These are phyloP conservation scores for Actinidia polygama DNA, from an alignment of 179 eudicot species.

Conservation along the genomic window DNA sequence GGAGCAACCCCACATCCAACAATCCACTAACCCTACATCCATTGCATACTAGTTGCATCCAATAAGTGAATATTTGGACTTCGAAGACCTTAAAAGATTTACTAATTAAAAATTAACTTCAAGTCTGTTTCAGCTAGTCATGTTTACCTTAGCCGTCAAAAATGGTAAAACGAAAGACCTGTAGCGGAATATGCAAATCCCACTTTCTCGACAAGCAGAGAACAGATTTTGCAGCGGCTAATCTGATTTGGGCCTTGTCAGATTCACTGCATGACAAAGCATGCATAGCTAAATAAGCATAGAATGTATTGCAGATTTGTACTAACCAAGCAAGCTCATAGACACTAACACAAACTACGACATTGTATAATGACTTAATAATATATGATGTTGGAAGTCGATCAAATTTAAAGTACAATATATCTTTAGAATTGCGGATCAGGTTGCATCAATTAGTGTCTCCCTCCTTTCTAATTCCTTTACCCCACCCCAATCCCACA, in stretches of 20 bases:
- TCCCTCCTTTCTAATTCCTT: no score
- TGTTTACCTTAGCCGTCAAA: conserved; percentile 71
- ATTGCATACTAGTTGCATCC: neutral
- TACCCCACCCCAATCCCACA: no score
- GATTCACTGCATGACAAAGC: conserved; percentile 55
- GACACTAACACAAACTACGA: neutral
- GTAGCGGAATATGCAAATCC: conserved; percentile 84
- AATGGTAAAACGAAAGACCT: conserved; percentile 62
- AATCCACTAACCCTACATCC: neutral
- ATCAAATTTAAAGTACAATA: no score
- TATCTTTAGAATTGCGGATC: no score
- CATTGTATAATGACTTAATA: no score
- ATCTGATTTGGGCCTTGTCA: conserved; percentile 56
- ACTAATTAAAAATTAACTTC: neutral
- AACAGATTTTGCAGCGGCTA: conserved; percentile 92
- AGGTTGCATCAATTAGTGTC: no score
- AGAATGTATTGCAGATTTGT: neutral
- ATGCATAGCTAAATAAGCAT: conserved; percentile 8
- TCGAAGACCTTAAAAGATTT: neutral
- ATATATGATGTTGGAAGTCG: no score
- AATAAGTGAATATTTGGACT: neutral
- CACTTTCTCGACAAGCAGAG: conserved; percentile 83
- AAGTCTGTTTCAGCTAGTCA: neutral
- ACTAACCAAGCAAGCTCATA: neutral
- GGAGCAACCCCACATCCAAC: neutral